Evolutionary conservation across 495 filamentous ascomycete genomes (phyloP).

Genomic region (Sphaerosporella brunnea): DNA sequence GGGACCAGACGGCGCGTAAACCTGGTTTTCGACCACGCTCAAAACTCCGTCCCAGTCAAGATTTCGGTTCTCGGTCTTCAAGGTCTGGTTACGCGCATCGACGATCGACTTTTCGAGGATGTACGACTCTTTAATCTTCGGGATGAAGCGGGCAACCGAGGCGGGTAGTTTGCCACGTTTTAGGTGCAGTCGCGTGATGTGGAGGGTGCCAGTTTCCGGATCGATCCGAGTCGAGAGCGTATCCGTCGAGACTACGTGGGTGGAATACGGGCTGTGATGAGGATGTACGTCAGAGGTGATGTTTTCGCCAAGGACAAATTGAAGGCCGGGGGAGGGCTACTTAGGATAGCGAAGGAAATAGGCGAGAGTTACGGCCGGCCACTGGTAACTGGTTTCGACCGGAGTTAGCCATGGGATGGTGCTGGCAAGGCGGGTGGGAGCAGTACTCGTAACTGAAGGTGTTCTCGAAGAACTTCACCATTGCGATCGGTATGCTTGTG

Average conservation of each 20-base stretch:
- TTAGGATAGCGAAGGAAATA: conserved; percentile 99
- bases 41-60: conserved; percentile 84
- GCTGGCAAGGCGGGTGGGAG: conserved; percentile 59
- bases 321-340: conserved; percentile 11
- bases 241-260: conserved; percentile 89
- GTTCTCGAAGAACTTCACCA: conserved; percentile 80
- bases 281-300: too few relatives aligned
- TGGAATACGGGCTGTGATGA: conserved; percentile 62
- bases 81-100: conserved; percentile 76
- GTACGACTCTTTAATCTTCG: conserved; percentile 49
- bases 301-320: too few relatives aligned
- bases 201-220: conserved; percentile 55
- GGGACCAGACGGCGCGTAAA: conserved; percentile 34
- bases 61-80: conserved; percentile 67
- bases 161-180: conserved; percentile 84
- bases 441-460: conserved; percentile 78
- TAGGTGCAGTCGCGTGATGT: conserved; percentile 77
- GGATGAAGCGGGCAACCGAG: conserved; percentile 46
- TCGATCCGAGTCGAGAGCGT: conserved; percentile 80
- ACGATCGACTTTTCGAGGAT: conserved; percentile 85
- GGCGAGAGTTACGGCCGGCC: conserved; percentile 65
- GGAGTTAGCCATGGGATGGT: background rate
- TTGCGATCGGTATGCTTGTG: too few relatives aligned
- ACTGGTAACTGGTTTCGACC: conserved; percentile 20
- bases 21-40: conserved; percentile 77